Evolutionary conservation across 768 basidiomycete species (phyloP), one percentile per base, ranked within the genome.

Genomic region (Leccinum variicolor): DNA sequence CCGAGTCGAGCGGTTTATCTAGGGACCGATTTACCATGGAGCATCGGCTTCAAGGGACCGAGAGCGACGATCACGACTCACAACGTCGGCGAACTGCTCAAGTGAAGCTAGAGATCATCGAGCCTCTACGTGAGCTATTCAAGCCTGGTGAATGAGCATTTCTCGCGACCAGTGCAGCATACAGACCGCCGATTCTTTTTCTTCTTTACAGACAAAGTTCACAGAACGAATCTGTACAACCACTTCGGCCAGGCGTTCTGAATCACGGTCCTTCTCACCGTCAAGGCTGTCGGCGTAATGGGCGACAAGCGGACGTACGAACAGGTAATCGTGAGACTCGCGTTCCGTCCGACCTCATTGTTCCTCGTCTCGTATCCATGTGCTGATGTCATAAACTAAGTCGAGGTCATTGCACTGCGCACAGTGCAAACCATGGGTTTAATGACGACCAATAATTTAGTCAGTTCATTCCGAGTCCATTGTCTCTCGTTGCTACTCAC

Each of bases 81-180:
- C 73, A 99, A 98, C 64, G 96, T 98, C 63, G 97, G 96, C 34
- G 96, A 95, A 3, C 77, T 99, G 53, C 80, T 98, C 59, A 91
- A 90, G 69, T 98, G 97, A 97, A 93, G 74, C 82, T 98, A 66
- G 98, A 98, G 78, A 81, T 99, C 51, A 98, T 98, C 64, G 96
- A 99, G 76, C 96, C 97, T n/a, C n/a, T n/a, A n/a, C n/a, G n/a
- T n/a, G n/a, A n/a, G n/a, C 81, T 99, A 14, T 98, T 99, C 85
- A 26, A 26, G 26, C 26, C 26, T 26, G 4, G 6, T 26, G 26
- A 8, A 26, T 8, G 26, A 26, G 26, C 26, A 26, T 26, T 7
- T 26, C 4, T 26, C 26, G 6, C 26, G 26, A 26, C 6, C 6
- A 26, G 26, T 26, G 26, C 26, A 26, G 26, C 26, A 26, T 26